Evolutionary conservation across 495 filamentous ascomycete genomes (phyloP), one percentile per base, ranked within the genome.

Genomic region (Chaetomium cochliodes): DNA sequence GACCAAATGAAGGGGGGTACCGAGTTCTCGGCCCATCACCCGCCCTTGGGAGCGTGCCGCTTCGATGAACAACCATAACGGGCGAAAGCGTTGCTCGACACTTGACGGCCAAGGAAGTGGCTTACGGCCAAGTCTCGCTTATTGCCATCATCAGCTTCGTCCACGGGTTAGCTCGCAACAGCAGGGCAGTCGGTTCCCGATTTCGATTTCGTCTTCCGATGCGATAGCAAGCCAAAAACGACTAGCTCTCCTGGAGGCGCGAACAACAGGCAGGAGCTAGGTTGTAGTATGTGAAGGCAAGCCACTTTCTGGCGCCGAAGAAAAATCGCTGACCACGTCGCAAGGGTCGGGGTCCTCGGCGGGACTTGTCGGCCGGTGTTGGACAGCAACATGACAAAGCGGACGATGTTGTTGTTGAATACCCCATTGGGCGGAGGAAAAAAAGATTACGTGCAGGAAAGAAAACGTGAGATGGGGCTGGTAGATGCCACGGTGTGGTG

Each of bases 401-500:
- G 20, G 3, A 20, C 18, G 54, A 26, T 42, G 37, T 6, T 37
- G 33, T 2, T 57, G 8, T 3, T 15, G 37, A 26, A 28, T 3
- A n/a, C 12, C 39, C 39, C 55, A 46, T 8, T 22, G 39, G 33
- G 28, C 52, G 9, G 25, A 41, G 23, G n/a, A 39, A n/a, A 46
- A 20, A 28, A 46, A 44, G 13, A 44, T 58, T 58, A 58, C 55
- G 41, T 8, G 23, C 16, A 57, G 5, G 28, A 57, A 25, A 59
- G 25, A 30, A 53, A 42, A 62, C 3, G 33, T 2, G 25, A 28
- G 18, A 7, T 39, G 30, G 39, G 12, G 11, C 8, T 23, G 58
- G 5, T n/a, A 9, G 28, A 41, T 8, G n/a, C 7, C 25, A 5
- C 7, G 26, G 8, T 47, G 22, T 22, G 37, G 13, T 30, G 39